Evolutionary conservation across 306 rosid species (phyloP), one percentile per base, ranked within the genome.

Genomic region (Fagus crenata): DNA sequence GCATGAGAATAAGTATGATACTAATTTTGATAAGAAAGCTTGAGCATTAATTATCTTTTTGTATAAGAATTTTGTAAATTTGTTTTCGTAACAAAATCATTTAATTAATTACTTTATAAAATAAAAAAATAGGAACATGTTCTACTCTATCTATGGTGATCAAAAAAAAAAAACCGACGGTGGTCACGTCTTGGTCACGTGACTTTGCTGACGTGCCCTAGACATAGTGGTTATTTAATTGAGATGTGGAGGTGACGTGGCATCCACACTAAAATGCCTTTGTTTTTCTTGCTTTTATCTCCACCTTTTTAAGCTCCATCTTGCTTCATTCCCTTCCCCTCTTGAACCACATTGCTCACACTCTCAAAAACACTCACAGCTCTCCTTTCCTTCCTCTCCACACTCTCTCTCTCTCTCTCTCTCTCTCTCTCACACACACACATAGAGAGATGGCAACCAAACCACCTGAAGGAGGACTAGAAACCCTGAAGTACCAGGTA

Each of bases 401-500:
- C 28, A 22, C 28, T 0, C 28, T 46, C 51, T 67, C 81, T 58
- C 74, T 69, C 74, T 68, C 72, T 63, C 78, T 75, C 86, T 78
- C 84, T 67, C 82, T 53, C 74, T 49, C 49, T 37, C 80, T 78
- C 78, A 76, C 78, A 37, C 78, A 28, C 49, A 14, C 76, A 43
- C 33, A 41, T n/a, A n/a, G n/a, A n/a, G 69, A 64, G 53, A 92
- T 92, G 97, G 93, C 91, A 69, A 61, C 89, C 39, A 89, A 86
- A 54, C 88, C 90, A 18, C 76, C 63, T 64, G 89, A 86, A 82
- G 88, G 84, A 81, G 78, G 82, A 81, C 85, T 80, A 67, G 86
- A 83, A 75, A 60, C 90, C 39, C 83, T 92, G 82, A 89, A 92
- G 81, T 92, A 86, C 80, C 90, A 90, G 93, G 97, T 90, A 32